Base-by-base conservation (phyloP, 805 yeast genomes). In the Saccharomycopsis vini region DNA sequence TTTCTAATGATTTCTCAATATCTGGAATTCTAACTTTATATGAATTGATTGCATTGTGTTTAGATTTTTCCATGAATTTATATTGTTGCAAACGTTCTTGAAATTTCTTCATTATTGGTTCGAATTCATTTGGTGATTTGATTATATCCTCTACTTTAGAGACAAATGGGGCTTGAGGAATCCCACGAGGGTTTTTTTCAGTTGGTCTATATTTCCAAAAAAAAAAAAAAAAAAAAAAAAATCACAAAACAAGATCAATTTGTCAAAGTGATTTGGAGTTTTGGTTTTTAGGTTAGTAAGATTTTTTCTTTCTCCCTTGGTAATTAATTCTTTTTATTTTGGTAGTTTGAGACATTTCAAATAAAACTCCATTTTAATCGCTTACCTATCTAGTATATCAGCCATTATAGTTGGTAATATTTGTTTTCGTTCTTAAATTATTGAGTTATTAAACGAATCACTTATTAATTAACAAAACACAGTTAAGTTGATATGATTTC, bases 121-220 rank as follows among this genome's bases (percentile, higher is more conserved):
- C 86, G 45, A 82, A 86, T 55, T 86, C 90, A 36, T 72, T 79
- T 2, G 79, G 71, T 52, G 72, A 69, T 56, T 77, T 81, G 50
- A 88, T 73, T 53, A 79, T 75, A 40, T 77, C 81, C 44, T 79
- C 92, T 7, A 89, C 92, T 45, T 77, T 76, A 50, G 83, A 94
- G 42, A 92, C 78, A 61, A 92, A 92, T 33, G 94, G 95, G 1
- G 98, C 98, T 57, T 85, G 83, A 5, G 98, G 98, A 45, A 92
- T 92, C 3, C 98, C 98, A 51, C 97, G 73, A 7, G 97, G 92
- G 57, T 92, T 92, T 20, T 78, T 64, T 40, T 75, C 71, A 2
- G 71, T 72, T 12, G 80, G 71, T 54, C 80, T 40, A 26, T 18
- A n/a, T n/a, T n/a, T n/a, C n/a, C n/a, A n/a, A 10, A 31, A 31